Conservation (phyloP, 108 stramenopile genomes). For the Nitzschia sp. region DNA sequence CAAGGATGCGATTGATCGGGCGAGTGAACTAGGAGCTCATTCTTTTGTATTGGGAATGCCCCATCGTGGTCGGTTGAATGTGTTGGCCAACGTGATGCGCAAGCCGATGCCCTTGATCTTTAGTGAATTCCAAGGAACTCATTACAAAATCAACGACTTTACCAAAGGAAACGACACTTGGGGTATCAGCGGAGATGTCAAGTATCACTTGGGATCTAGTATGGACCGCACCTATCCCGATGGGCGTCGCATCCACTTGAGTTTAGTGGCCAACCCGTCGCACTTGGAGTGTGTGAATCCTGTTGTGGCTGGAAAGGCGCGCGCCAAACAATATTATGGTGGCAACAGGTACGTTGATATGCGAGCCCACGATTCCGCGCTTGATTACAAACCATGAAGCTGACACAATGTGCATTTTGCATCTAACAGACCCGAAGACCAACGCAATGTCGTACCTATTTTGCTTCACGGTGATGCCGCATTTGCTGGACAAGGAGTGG, state of each 20-base stretch:
- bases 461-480: conserved; percentile 99
- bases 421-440: conserved; percentile 62
- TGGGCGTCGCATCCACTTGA: conserved; percentile 91
- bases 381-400: too few relatives aligned
- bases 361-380: too few relatives aligned
- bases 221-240: conserved; percentile 99
- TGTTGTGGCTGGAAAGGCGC: conserved; percentile 94
- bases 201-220: conserved; percentile 99
- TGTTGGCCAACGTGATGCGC: conserved; percentile 98
- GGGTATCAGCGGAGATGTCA: conserved; percentile 95
- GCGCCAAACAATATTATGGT: conserved; percentile 98
- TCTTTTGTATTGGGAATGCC: conserved; percentile 99
- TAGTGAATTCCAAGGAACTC: conserved; percentile 96
- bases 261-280: conserved; percentile 97
- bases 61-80: conserved; percentile 96
- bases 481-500: conserved; percentile 98
- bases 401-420: not conserved
- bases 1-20: conserved; percentile 96
- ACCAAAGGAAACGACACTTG: conserved; percentile 75
- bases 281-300: conserved; percentile 99
- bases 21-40: conserved; percentile 93
- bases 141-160: conserved; percentile 85
- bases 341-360: conserved; percentile 77
- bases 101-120: conserved; percentile 99
- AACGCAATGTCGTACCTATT: conserved; percentile 89